Conservation (phyloP, 2,329 filamentous ascomycete species). For the Fusarium sp. region DNA sequence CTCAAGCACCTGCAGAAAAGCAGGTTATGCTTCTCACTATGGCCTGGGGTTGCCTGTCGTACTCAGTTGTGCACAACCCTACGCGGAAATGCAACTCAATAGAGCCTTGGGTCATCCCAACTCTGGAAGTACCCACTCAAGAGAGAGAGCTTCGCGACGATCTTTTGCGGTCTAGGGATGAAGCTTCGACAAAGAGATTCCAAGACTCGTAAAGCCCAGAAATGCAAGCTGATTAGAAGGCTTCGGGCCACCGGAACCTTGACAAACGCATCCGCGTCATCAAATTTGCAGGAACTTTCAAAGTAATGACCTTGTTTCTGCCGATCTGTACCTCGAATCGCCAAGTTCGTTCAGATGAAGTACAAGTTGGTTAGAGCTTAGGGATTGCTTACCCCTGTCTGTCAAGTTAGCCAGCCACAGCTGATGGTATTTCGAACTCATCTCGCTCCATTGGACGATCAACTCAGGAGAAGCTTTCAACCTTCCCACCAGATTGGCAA, state of each 20-base stretch:
- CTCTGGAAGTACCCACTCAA: neutral
- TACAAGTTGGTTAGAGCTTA: neutral
- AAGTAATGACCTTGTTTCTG: neutral
- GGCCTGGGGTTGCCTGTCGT: neutral
- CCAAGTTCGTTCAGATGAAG: neutral
- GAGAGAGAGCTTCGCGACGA: slow-evolving; percentile 6
- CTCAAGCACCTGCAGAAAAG: neutral
- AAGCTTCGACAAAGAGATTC: neutral
- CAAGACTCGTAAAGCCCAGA: no score
- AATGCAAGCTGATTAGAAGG: neutral
- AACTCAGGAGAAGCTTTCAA: neutral
- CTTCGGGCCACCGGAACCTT: neutral
- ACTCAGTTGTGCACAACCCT: neutral
- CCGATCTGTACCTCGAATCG: neutral
- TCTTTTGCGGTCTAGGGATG: slow-evolving; percentile 9
- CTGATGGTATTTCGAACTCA: slow-evolving; percentile 9
- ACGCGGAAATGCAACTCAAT: neutral
- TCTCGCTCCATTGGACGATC: slow-evolving; percentile 23
- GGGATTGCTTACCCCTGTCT: neutral
- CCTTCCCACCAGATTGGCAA: neutral
- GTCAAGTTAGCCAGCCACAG: neutral
- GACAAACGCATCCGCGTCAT: neutral
- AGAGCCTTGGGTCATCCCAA: neutral
- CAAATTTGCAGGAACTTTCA: neutral
- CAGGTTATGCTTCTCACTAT: neutral